These are phyloP conservation scores for Protea cynaroides DNA, from an alignment of 164 flowering plant genomes.

Conservation along the genomic window DNA sequence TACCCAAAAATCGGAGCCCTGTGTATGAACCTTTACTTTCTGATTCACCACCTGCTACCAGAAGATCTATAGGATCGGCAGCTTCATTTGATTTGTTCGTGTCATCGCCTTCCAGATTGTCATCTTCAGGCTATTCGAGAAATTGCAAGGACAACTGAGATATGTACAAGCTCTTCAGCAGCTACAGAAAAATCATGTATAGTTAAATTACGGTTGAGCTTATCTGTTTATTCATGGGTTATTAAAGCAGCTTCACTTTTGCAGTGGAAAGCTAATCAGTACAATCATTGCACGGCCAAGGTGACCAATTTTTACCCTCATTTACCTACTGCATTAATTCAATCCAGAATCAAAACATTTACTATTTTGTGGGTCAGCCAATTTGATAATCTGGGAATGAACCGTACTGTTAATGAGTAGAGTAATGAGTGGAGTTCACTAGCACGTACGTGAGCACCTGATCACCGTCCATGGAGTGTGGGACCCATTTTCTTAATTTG, in stretches of 20 bases:
- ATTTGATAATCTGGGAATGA: too few relatives aligned
- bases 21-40: conserved; percentile 79
- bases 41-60: conserved; percentile 68
- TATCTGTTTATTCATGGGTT: neutral
- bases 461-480: too few relatives aligned
- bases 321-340: conserved; percentile 5
- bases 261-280: neutral
- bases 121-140: conserved; percentile 59
- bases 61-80: conserved; percentile 67
- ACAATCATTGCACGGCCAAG: neutral
- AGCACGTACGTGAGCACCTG: too few relatives aligned
- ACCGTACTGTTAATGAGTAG: too few relatives aligned
- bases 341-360: neutral
- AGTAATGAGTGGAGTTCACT: too few relatives aligned
- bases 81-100: conserved; percentile 78
- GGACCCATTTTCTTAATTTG: too few relatives aligned
- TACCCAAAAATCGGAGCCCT: conserved; percentile 56
- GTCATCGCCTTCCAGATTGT: conserved; percentile 52
- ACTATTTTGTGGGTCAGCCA: too few relatives aligned
- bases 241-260: neutral
- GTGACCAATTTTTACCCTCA: neutral
- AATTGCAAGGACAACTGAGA: conserved; percentile 65
- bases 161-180: neutral
- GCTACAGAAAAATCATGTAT: neutral
- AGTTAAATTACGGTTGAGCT: neutral